These are phyloP conservation scores for Acidomyces sp. DNA, from an alignment of 495 filamentous ascomycete genomes.

Conservation along the genomic window DNA sequence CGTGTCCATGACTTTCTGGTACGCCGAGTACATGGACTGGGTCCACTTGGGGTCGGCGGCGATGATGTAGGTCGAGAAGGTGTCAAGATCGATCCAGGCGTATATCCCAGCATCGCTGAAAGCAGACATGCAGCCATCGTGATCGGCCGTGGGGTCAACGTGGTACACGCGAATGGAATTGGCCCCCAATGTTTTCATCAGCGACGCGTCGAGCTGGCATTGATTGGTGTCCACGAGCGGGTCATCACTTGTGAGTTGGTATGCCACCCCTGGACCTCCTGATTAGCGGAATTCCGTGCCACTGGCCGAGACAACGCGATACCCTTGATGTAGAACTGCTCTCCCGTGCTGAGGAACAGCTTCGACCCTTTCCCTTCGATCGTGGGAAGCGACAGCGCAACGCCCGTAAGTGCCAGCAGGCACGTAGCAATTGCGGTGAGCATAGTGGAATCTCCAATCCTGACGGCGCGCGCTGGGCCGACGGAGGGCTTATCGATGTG, in stretches of 20 bases:
- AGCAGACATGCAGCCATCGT: slow-evolving; percentile 67
- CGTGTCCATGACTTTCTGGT: slow-evolving; percentile 58
- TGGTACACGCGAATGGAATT: slow-evolving; percentile 87
- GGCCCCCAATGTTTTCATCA: slow-evolving; percentile 69
- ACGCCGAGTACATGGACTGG: slow-evolving; percentile 50
- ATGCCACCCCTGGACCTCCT: slow-evolving; percentile 46
- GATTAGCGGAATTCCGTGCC: neutral
- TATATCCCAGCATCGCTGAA: slow-evolving; percentile 79
- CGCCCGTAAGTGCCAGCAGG: slow-evolving; percentile 2
- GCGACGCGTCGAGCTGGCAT: slow-evolving; percentile 60
- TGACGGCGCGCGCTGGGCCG: too few species aligned
- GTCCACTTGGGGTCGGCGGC: slow-evolving; percentile 49
- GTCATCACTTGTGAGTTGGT: slow-evolving; percentile 47
- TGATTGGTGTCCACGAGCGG: slow-evolving; percentile 63
- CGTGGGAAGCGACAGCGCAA: slow-evolving; percentile 32
- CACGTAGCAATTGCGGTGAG: neutral
- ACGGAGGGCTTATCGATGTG: too few species aligned
- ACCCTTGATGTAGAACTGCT: slow-evolving; percentile 77
- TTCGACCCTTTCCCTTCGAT: slow-evolving; percentile 67
- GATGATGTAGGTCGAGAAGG: slow-evolving; percentile 60
- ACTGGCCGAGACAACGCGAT: slow-evolving; percentile 8
- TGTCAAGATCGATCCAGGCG: slow-evolving; percentile 70
- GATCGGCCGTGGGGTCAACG: slow-evolving; percentile 55
- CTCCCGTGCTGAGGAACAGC: slow-evolving; percentile 65
- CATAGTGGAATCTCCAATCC: too few species aligned